A percentile compares a stretch with the other conserved stretches of the same genome.
Conservation (phyloP, 345 rosid species). For the Ricinus communis region DNA sequence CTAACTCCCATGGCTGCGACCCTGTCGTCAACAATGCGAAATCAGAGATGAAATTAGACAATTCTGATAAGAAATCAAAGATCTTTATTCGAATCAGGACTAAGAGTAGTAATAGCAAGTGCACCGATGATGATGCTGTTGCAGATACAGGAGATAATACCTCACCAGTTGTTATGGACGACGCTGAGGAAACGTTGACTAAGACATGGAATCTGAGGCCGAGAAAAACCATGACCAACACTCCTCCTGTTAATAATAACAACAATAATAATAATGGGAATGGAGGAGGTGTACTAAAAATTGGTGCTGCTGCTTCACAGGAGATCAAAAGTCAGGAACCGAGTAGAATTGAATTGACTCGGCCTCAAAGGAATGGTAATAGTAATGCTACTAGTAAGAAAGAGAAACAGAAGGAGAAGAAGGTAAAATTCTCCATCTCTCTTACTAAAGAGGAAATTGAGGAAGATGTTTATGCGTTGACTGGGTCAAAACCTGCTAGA, state of each 20-base stretch:
- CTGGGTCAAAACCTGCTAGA: conserved; percentile 31
- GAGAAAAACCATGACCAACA: conserved; percentile 41
- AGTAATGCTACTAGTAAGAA: neutral
- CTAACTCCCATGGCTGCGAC: conserved; percentile 20
- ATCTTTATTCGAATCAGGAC: conserved; percentile 46
- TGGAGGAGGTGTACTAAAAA: conserved; percentile 32
- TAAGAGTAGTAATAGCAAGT: conserved; percentile 32
- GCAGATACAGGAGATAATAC: conserved; percentile 39
- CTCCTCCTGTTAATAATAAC: conserved; percentile 13
- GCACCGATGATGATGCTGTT: conserved; percentile 20
- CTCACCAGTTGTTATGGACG: conserved; percentile 34
- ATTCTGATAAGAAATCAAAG: conserved; percentile 44
- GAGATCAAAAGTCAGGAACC: conserved; percentile 34
- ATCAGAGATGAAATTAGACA: conserved; percentile 27
- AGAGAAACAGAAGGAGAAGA: conserved; percentile 19
- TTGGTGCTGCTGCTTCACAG: conserved; percentile 25
- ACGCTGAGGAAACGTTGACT: conserved; percentile 39
- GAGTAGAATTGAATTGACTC: conserved; percentile 24
- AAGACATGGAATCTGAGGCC: conserved; percentile 81
- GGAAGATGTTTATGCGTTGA: conserved; percentile 26
- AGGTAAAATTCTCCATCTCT: conserved; percentile 21
- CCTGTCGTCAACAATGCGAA: conserved; percentile 3
- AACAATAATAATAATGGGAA: conserved; percentile 12
- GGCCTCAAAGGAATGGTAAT: neutral
- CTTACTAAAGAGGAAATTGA: conserved; percentile 33